Conservation (phyloP, 139 green algal species). For the Volvox reticuliferus region DNA sequence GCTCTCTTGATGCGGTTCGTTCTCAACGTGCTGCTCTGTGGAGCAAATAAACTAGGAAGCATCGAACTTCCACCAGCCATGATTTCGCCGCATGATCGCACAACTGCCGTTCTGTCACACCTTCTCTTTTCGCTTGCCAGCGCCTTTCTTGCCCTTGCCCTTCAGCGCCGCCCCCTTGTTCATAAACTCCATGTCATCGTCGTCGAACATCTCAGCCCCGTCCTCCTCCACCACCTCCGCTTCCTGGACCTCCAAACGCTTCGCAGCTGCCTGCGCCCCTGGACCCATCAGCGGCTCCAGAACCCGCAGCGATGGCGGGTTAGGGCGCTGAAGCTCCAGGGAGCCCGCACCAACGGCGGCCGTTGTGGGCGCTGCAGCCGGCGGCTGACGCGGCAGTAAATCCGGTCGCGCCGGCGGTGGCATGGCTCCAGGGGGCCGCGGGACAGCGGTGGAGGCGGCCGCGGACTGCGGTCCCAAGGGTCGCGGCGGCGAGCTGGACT, state of each 20-base stretch:
- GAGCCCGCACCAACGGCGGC: not conserved
- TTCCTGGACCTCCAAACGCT: conserved; percentile 22
- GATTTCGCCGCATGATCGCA: too few relatives aligned
- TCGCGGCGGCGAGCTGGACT: not conserved
- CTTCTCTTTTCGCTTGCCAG: conserved; percentile 43
- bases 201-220: conserved; percentile 31
- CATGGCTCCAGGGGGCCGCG: not conserved
- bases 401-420: not conserved
- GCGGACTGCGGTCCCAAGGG: not conserved
- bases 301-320: conserved; percentile 56
- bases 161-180: conserved; percentile 38
- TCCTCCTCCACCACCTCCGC: conserved; percentile 52
- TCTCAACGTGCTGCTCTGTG: too few relatives aligned
- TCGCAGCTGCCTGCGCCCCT: not conserved
- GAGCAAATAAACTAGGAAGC: too few relatives aligned
- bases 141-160: conserved; percentile 49
- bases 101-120: not conserved
- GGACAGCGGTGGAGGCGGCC: not conserved
- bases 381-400: not conserved
- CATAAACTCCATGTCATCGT: conserved; percentile 56
- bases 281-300: conserved; percentile 53
- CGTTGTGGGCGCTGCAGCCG: conserved; percentile 7
- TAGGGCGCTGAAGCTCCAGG: conserved; percentile 4
- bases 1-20: too few relatives aligned
- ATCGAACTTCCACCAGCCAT: too few relatives aligned